A percentile compares a stretch with the other conserved stretches of the same genome.
phyloP scores from a whole-genome alignment of 148 eudicot genomes.

The Linanthus parryae region DNA sequence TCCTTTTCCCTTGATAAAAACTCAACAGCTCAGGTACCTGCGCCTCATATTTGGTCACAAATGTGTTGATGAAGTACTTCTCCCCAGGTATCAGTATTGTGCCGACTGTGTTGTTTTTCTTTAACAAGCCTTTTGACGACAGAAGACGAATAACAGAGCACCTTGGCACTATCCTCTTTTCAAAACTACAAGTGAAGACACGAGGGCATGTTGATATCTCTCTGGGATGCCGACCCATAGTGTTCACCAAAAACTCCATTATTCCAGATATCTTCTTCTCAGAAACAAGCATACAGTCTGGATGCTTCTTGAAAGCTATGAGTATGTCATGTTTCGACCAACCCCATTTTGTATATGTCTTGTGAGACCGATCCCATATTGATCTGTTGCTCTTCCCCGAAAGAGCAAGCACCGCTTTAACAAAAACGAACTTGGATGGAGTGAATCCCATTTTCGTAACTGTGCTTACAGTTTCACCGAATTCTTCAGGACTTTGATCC shows the following conservation, averaged over 20 bases:
- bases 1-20: conserved; percentile 5
- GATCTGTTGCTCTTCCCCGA: not conserved
- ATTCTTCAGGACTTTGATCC: not conserved
- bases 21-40: not conserved
- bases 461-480: not conserved
- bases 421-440: not conserved
- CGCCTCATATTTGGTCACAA: not conserved
- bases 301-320: conserved; percentile 2
- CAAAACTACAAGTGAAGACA: not conserved
- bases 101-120: not conserved
- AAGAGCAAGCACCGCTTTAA: not conserved
- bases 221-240: not conserved
- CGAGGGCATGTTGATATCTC: not conserved
- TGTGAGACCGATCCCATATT: not conserved
- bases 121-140: conserved; percentile 1
- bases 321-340: conserved; percentile 2
- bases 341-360: conserved; percentile 2
- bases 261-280: not conserved
- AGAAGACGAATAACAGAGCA: not conserved
- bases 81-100: not conserved
- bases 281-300: not conserved
- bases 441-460: conserved; percentile 3
- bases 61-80: not conserved
- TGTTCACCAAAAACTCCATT: conserved; percentile 4
- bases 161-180: conserved; percentile 1